Evolutionary conservation across 495 filamentous ascomycete genomes (phyloP).

Genomic region (Aspergillus sclerotioniger): DNA sequence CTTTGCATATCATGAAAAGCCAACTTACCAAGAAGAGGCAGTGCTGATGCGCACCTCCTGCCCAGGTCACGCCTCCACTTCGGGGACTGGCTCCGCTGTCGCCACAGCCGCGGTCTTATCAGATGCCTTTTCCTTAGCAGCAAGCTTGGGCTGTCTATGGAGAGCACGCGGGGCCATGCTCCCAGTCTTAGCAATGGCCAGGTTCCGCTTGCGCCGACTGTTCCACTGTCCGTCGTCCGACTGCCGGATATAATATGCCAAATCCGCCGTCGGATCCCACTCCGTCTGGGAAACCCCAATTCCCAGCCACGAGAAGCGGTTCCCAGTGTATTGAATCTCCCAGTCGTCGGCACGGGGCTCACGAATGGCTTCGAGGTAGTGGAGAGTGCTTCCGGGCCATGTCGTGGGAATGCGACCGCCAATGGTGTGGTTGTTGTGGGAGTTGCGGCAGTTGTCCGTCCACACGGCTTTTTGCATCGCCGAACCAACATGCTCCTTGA

Average conservation of each 20-base stretch:
- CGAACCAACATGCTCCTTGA: not conserved
- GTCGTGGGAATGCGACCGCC: constrained; percentile 19
- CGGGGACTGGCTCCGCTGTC: not conserved
- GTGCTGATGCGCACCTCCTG: no score
- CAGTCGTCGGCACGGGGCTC: constrained; percentile 48
- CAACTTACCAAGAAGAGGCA: no score
- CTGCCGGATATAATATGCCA: constrained; percentile 40
- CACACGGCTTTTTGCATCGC: constrained; percentile 39
- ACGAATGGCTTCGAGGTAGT: constrained; percentile 50
- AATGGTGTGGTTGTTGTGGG: constrained; percentile 37
- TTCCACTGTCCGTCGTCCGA: constrained; percentile 27
- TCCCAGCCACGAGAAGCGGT: constrained; percentile 49
- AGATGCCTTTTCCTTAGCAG: not conserved
- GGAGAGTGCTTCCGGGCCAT: constrained; percentile 36
- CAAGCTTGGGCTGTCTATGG: constrained; percentile 1
- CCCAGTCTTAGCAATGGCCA: constrained; percentile 4
- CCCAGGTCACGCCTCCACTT: not conserved
- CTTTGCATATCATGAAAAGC: no score
- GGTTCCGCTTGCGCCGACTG: constrained; percentile 2
- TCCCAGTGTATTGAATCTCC: constrained; percentile 41
- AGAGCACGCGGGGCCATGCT: not conserved
- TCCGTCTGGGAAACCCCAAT: constrained; percentile 35
- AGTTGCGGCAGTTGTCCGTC: constrained; percentile 36
- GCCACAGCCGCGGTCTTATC: not conserved
- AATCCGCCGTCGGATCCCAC: constrained; percentile 29